phyloP scores from a whole-genome alignment of 306 rosid species.

The Aeschynomene evenia region DNA sequence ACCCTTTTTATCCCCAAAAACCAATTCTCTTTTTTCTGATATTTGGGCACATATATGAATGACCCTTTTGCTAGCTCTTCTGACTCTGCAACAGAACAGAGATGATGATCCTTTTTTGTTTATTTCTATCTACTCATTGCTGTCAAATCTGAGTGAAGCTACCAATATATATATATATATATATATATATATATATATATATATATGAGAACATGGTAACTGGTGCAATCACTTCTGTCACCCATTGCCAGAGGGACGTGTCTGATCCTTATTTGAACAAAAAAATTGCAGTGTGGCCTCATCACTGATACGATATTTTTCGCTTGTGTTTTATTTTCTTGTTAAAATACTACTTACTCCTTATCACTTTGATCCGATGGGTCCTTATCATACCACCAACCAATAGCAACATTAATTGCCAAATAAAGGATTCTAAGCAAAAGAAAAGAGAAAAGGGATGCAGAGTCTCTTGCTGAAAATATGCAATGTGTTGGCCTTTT shows the following conservation, averaged over 20 bases:
- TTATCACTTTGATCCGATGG: constrained; percentile 1
- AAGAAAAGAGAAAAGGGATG: background rate
- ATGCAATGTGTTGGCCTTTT: background rate
- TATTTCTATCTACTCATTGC: background rate
- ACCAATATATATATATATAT: too few species aligned
- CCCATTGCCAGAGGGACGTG: constrained; percentile 7
- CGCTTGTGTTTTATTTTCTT: background rate
- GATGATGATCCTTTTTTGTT: too few species aligned
- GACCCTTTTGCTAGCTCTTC: constrained; percentile 7
- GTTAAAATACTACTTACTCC: background rate
- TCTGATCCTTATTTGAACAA: constrained; percentile 1
- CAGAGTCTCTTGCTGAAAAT: background rate
- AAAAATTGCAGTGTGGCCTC: background rate
- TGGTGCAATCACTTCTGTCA: constrained; percentile 4
- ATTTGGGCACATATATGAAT: too few species aligned
- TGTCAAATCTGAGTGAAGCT: background rate
- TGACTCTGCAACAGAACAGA: background rate
- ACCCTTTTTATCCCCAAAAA: background rate
- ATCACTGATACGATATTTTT: background rate
- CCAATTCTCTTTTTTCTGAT: background rate
- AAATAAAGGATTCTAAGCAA: background rate
- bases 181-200: too few species aligned
- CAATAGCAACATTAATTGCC: background rate
- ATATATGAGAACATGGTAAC: background rate
- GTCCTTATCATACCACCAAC: background rate